Evolutionary conservation across 371 early-diverging fungal species (phyloP), one percentile per base, ranked within the genome.

Genomic region (Phascolomyces articulosus): DNA sequence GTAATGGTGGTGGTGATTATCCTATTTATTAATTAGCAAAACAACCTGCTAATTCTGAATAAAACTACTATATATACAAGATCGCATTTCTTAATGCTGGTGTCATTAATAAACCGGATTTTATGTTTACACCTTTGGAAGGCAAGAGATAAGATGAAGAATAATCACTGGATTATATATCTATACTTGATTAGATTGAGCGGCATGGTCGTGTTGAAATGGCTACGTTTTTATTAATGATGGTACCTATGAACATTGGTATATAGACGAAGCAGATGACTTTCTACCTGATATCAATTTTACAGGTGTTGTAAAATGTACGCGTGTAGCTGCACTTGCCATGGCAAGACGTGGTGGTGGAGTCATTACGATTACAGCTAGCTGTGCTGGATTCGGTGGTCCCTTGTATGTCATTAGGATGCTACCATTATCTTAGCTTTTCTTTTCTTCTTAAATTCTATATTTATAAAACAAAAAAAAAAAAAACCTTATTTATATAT

Each of bases 221-320:
- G n/a, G n/a, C n/a, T n/a, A n/a, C n/a, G 77, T 64, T 71, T 24
- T 28, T 18, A 3, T 44, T 44, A 7, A 44, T 44, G n/a, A 8
- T 44, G 16, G 4, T 44, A 3, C n/a, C 8, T 18, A 9, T 2
- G 15, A 27, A 34, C 11, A 34, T 34, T 0, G n/a, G n/a, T n/a
- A n/a, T 28, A 40, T 58, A 73, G 75, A 75, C 57, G 53, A 60
- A 18, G 15, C 40, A 13, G 75, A 75, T 4, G 58, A 62, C 18
- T 75, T 70, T 10, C 85, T 87, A 13, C 65, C 92, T 15, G 80
- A 89, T 59, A 78, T 92, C 55, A 91, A 93, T 72, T 65, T 90
- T 2, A 80, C 72, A 4, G 85, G 87, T 23, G 88, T 92, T 7
- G 79, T 93, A 44, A 78, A 87, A 49, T 71, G 75, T 2, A 75